Base-by-base conservation (phyloP, 495 filamentous ascomycete species). In the Extremus antarcticus region DNA sequence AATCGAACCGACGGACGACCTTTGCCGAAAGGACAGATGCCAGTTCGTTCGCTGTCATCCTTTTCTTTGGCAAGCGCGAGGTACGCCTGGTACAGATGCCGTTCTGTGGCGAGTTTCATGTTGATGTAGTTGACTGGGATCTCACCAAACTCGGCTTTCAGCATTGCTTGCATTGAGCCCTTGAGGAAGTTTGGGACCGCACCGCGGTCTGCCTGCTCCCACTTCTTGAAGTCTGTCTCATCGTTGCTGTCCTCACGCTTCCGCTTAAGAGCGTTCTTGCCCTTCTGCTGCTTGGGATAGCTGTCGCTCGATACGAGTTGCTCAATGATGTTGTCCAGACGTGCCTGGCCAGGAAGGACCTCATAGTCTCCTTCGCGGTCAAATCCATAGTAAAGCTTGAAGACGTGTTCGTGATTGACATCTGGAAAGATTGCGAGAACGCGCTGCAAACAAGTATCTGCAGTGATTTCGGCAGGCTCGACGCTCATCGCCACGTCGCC, bases 71-170 rank as follows among this genome's bases (percentile, higher is more conserved):
- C 69, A n/a, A 79, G 63, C 2, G 66, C 67, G 38, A 67, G 47
- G 57, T 73, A 77, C 10, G 76, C 58, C 17, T 67, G 64, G 50
- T 68, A 77, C 17, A 80, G 69, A 43, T 70, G 67, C 29, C 60
- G 58, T 32, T 72, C 56, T n/a, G 69, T 56, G 9, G 51, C 53
- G 15, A 80, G 63, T 15, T 66, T 68, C 15, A 63, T 62, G 54
- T 74, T 66, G 53, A 81, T 74, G 62, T 70, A 77, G 29, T 56
- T 59, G 21, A 69, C 66, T 13, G 77, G 75, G 43, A 76, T 68
- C 10, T 69, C 40, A 7, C 65, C 61, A 62, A 78, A 81, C 49
- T 78, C 74, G 24, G 72, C 66, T 51, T 68, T 65, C 4, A 80
- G 63, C 25, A 77, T 61, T 45, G n/a, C 41, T 29, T 49, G 59